A percentile compares a stretch with the other conserved stretches of the same genome.
Conservation (phyloP, 139 green algal genomes). For the Eudorina sp. region DNA sequence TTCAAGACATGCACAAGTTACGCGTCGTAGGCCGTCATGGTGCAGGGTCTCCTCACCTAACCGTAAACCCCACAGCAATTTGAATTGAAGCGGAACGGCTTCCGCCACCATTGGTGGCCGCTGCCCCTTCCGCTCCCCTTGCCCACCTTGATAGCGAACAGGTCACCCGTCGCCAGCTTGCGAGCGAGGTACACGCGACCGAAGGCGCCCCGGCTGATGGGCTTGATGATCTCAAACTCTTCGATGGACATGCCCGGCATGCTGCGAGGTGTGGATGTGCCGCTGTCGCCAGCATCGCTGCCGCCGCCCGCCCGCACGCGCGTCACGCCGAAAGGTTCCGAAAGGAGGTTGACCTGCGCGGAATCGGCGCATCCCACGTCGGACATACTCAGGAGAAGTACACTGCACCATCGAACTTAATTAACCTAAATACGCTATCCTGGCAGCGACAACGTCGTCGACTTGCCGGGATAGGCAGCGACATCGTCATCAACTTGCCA, state of each 20-base stretch:
- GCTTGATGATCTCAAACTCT: constrained; percentile 97
- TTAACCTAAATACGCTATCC: too few relatives aligned
- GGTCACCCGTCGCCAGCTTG: constrained; percentile 85
- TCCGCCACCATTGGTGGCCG: too few relatives aligned
- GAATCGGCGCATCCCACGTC: background rate
- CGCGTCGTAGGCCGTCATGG: too few relatives aligned
- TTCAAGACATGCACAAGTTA: too few relatives aligned
- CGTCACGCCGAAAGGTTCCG: constrained; percentile 30
- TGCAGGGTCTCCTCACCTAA: too few relatives aligned
- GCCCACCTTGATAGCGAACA: constrained; percentile 74
- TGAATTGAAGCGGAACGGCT: too few relatives aligned
- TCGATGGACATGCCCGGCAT: constrained; percentile 79
- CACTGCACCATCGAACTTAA: too few relatives aligned
- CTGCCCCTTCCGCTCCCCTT: background rate
- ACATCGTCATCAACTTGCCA: too few relatives aligned
- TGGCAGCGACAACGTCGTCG: too few relatives aligned
- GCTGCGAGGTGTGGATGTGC: constrained; percentile 52
- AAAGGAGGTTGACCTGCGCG: constrained; percentile 38
- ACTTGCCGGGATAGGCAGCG: too few relatives aligned
- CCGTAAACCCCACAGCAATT: too few relatives aligned
- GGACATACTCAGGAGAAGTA: too few relatives aligned
- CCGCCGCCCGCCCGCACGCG: background rate
- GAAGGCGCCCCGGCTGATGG: constrained; percentile 94
- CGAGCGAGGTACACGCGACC: constrained; percentile 94
- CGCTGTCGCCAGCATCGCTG: constrained; percentile 37